A percentile compares a stretch with the other conserved stretches of the same genome.
phyloP scores from a whole-genome alignment of 495 filamentous ascomycete species.

The Haplographium delicatum region DNA sequence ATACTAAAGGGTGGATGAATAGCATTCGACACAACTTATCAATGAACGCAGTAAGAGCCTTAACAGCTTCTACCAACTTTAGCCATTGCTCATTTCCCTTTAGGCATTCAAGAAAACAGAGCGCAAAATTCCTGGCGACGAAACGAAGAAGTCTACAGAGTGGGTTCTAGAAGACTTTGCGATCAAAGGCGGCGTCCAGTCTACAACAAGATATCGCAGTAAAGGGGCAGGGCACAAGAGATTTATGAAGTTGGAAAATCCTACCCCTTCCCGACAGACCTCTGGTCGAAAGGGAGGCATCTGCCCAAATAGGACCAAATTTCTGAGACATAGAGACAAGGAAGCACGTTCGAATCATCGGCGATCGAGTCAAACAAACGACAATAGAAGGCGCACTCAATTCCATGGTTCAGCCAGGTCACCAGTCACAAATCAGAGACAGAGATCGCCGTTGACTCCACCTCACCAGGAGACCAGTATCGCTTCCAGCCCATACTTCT shows the following conservation, averaged over 20 bases:
- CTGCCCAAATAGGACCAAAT: slow-evolving; percentile 33
- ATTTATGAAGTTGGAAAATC: slow-evolving; percentile 33
- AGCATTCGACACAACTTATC: slow-evolving; percentile 95
- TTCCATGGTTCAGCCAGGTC: not conserved
- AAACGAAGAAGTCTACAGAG: slow-evolving; percentile 52
- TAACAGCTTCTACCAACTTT: not conserved
- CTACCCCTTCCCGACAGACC: slow-evolving; percentile 44
- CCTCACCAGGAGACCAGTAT: slow-evolving; percentile 1
- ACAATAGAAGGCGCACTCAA: not conserved
- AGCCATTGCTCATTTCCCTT: not conserved
- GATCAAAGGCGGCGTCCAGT: slow-evolving; percentile 56
- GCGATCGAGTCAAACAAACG: slow-evolving; percentile 3
- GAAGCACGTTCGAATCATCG: slow-evolving; percentile 2
- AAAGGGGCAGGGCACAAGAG: slow-evolving; percentile 48
- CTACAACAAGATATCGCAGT: slow-evolving; percentile 72
- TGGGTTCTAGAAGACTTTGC: slow-evolving; percentile 67
- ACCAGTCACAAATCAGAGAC: not conserved
- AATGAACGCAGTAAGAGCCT: slow-evolving; percentile 80
- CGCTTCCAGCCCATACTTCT: slow-evolving; percentile 11
- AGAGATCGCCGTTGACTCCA: slow-evolving; percentile 19
- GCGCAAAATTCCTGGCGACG: slow-evolving; percentile 38
- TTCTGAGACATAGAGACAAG: not conserved
- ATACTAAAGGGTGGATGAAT: slow-evolving; percentile 83
- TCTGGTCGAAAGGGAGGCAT: slow-evolving; percentile 54
- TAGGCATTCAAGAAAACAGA: slow-evolving; percentile 63